Conservation (phyloP, 2,329 filamentous ascomycete species). For the Phaeosphaeria sp. region DNA sequence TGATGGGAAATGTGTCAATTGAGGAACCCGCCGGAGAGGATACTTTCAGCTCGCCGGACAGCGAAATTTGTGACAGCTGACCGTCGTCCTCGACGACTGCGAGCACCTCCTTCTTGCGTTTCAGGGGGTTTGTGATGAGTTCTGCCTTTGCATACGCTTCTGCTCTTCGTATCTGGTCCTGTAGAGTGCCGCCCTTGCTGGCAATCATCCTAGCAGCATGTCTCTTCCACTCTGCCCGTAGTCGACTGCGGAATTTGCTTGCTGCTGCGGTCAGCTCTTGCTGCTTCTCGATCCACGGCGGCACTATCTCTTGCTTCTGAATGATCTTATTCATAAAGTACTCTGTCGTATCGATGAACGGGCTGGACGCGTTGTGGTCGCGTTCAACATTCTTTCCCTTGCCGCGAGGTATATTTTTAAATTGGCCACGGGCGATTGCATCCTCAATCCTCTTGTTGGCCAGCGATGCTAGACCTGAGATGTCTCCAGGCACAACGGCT, state of each 20-base stretch:
- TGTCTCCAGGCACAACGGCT: constrained; percentile 75
- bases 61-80: constrained; percentile 56
- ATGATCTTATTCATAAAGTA: constrained; percentile 99
- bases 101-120: constrained; percentile 52
- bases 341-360: constrained; percentile 94
- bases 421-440: constrained; percentile 89
- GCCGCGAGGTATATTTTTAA: constrained; percentile 73
- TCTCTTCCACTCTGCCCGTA: constrained; percentile 83
- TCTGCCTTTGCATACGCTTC: constrained; percentile 80
- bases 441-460: constrained; percentile 94
- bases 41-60: constrained; percentile 53
- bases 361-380: constrained; percentile 83
- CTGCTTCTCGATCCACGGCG: constrained; percentile 99
- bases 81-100: constrained; percentile 55
- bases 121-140: constrained; percentile 65
- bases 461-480: constrained; percentile 79
- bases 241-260: constrained; percentile 72
- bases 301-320: constrained; percentile 91
- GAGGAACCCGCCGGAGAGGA: constrained; percentile 17
- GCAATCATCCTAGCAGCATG: constrained; percentile 82
- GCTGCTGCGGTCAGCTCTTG: constrained; percentile 80
- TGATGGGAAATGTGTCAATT: constrained; percentile 12
- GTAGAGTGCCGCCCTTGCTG: constrained; percentile 75
- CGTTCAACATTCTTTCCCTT: constrained; percentile 80
- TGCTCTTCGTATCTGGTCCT: constrained; percentile 75